These are phyloP conservation scores for Pythium scleroteichum DNA, from an alignment of 352 stramenopile genomes.

Conservation along the genomic window DNA sequence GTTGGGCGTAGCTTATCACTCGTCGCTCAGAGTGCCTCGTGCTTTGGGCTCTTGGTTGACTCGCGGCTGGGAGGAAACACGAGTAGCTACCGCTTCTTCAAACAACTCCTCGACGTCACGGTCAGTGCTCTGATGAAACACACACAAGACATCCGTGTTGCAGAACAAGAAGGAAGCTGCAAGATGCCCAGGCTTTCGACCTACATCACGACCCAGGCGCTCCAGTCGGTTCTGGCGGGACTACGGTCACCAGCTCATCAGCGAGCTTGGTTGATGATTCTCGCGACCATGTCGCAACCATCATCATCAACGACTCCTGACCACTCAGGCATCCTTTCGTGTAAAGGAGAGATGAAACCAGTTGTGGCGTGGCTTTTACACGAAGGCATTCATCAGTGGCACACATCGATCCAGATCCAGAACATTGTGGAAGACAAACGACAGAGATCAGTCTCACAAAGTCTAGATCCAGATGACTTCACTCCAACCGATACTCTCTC, in stretches of 20 bases:
- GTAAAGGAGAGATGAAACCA: too few relatives aligned
- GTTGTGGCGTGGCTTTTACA: background rate
- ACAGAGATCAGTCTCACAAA: too few relatives aligned
- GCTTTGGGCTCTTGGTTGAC: background rate
- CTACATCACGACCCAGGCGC: background rate
- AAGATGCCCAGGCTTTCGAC: background rate
- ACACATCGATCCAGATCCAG: too few relatives aligned
- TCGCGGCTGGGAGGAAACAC: background rate
- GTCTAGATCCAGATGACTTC: too few relatives aligned
- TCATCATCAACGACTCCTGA: background rate
- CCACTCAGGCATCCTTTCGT: too few relatives aligned
- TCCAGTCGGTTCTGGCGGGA: conserved; percentile 1
- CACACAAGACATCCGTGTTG: background rate
- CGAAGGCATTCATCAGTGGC: too few relatives aligned
- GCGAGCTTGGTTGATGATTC: background rate
- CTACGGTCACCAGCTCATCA: conserved; percentile 5
- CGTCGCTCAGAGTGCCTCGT: background rate
- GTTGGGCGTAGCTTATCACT: background rate
- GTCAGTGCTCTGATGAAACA: background rate
- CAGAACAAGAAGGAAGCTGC: background rate
- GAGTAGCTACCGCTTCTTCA: conserved; percentile 15
- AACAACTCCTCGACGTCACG: conserved; percentile 16
- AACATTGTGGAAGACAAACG: too few relatives aligned
- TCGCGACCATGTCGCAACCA: background rate
- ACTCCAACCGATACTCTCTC: too few relatives aligned